phyloP scores from a whole-genome alignment of 768 basidiomycete species.

The Sutorius australiensis region DNA sequence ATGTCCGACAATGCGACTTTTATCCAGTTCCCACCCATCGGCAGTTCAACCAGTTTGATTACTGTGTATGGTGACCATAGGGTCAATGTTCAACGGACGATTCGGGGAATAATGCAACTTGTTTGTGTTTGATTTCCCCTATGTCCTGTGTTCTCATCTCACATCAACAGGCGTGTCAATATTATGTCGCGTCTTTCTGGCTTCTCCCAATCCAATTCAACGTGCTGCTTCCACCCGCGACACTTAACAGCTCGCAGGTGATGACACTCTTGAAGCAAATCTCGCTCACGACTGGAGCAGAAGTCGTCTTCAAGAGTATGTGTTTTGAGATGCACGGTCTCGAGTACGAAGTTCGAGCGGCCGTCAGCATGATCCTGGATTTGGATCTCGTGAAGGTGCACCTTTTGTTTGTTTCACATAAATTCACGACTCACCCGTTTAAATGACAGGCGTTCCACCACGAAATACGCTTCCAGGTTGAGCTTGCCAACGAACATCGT shows the following conservation, averaged over 20 bases:
- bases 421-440: not conserved
- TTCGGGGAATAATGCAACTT: slow-evolving; percentile 90
- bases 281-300: slow-evolving; percentile 82
- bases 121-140: slow-evolving; percentile 46
- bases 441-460: slow-evolving; percentile 78
- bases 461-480: slow-evolving; percentile 97
- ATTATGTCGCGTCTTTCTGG: slow-evolving; percentile 97
- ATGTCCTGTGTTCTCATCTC: slow-evolving; percentile 21
- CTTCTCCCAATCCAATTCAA: slow-evolving; percentile 92
- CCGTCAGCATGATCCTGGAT: slow-evolving; percentile 83
- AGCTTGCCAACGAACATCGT: slow-evolving; percentile 94
- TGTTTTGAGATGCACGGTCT: slow-evolving; percentile 96
- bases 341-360: slow-evolving; percentile 85
- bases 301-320: slow-evolving; percentile 95
- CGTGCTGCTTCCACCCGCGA: slow-evolving; percentile 78
- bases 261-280: slow-evolving; percentile 84
- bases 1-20: slow-evolving; percentile 98
- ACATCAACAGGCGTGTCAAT: slow-evolving; percentile 74
- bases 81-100: slow-evolving; percentile 91
- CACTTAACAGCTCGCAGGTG: slow-evolving; percentile 78
- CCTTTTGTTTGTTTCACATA: not conserved
- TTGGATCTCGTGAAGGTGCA: slow-evolving; percentile 86
- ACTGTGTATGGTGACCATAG: slow-evolving; percentile 92
- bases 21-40: slow-evolving; percentile 89
- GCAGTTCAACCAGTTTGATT: slow-evolving; percentile 88